phyloP scores from a whole-genome alignment of 352 stramenopile genomes.

The Phytophthora aleatoria region DNA sequence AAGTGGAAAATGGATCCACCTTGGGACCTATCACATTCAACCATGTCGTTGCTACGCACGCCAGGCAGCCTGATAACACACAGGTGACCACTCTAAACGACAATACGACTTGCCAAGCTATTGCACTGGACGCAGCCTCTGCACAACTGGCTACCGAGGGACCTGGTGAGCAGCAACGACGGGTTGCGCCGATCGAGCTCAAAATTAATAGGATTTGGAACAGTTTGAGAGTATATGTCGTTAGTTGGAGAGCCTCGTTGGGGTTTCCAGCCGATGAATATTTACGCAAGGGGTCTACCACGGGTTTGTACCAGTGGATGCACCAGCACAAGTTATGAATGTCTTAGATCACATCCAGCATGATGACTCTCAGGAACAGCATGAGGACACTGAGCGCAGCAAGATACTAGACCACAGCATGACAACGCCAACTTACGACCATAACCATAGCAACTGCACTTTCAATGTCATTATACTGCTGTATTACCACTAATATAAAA shows the following conservation, averaged over 20 bases:
- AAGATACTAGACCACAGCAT: too few species aligned
- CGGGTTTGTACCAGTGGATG: neutral
- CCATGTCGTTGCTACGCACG: neutral
- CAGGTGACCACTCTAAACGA: neutral
- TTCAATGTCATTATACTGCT: too few species aligned
- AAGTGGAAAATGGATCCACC: neutral
- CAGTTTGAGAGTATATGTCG: neutral
- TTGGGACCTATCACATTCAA: neutral
- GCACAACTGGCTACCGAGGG: neutral
- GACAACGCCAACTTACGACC: too few species aligned
- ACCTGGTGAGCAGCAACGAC: neutral
- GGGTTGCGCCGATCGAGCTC: neutral
- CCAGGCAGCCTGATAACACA: neutral
- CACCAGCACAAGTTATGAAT: neutral
- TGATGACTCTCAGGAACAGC: too few species aligned
- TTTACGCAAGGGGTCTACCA: neutral
- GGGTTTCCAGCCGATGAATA: neutral
- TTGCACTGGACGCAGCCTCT: neutral
- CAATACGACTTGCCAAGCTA: neutral
- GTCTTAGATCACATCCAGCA: too few species aligned
- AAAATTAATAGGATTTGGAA: neutral
- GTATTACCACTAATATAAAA: too few species aligned
- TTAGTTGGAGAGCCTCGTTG: neutral
- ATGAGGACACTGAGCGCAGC: too few species aligned
- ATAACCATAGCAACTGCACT: too few species aligned